Conservation (phyloP, 345 rosid genomes). For the Aquilaria malaccensis region DNA sequence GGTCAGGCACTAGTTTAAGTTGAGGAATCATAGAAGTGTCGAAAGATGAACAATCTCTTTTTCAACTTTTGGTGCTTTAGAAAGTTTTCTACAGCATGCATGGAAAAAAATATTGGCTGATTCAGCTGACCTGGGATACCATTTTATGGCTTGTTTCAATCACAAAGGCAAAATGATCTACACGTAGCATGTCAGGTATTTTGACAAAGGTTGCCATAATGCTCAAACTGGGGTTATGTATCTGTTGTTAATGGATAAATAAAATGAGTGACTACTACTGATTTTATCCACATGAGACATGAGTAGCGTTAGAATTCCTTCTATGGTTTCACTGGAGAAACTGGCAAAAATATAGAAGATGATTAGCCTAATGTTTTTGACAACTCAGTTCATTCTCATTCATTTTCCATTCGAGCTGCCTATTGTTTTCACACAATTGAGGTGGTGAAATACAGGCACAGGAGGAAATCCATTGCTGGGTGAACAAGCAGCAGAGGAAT, state of each 20-base stretch:
- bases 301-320: background rate
- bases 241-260: too few species aligned
- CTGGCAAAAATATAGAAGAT: background rate
- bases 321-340: background rate
- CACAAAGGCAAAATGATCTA: too few species aligned
- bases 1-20: conserved; percentile 35
- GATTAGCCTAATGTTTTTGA: conserved; percentile 1
- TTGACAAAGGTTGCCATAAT: too few species aligned
- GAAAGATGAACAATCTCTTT: background rate
- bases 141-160: too few species aligned
- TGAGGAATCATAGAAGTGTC: background rate
- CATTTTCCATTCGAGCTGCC: background rate
- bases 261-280: background rate
- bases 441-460: conserved; percentile 48
- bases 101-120: too few species aligned
- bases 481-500: conserved; percentile 98
- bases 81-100: too few species aligned
- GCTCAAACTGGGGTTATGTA: too few species aligned
- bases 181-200: too few species aligned
- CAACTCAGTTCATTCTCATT: too few species aligned
- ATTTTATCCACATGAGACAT: background rate
- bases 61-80: background rate
- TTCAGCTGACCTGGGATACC: too few species aligned
- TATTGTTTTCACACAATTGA: too few species aligned
- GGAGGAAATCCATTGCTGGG: conserved; percentile 97